Evolutionary conservation across 2,329 filamentous ascomycete genomes (phyloP), one percentile per base, ranked within the genome.

Genomic region (Exophiala sideris): DNA sequence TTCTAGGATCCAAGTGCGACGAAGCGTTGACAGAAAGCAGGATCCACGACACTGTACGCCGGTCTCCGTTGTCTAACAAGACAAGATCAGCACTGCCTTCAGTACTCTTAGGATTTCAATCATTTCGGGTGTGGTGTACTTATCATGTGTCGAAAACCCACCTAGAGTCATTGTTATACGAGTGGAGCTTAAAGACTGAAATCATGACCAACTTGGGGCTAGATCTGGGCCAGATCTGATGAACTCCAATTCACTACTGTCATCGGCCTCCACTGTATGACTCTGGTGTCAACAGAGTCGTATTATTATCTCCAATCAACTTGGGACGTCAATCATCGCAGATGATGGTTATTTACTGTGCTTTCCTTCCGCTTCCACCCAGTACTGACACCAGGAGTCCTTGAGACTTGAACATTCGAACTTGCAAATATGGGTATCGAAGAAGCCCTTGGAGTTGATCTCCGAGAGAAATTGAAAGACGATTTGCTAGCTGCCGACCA

Each of bases 361-460:
- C 5, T 5, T 29, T 29, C 4, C 24, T 8, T 3, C 5, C 24
- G 7, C 5, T 29, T 29, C 3, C 3, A 29, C 2, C 14, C 36
- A 40, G 14, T 18, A n/a, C 36, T n/a, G 16, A 7, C 6, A 9
- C 16, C 6, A 40, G n/a, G 10, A 38, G 18, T 40, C 14, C 18
- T 14, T 40, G 36, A 9, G 41, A 24, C 3, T 2, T 21, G n/a
- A 24, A 45, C 8, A 24, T 11, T 5, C 3, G 41, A 45, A n/a
- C 41, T 14, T 45, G 16, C 45, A 48, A 47, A 48, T 10, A 48
- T 48, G 45, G 45, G 45, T 24, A 48, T 48, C 14, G 45, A 48
- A 35, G 45, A 48, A 35, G 21, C 45, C 12, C 45, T 48, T 14
- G 14, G 20, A n/a, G 45, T 20, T 29, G 16, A 11, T 11, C 9